Conservation (phyloP, 2,329 filamentous ascomycete species). For the Cordyceps tenuipes region DNA sequence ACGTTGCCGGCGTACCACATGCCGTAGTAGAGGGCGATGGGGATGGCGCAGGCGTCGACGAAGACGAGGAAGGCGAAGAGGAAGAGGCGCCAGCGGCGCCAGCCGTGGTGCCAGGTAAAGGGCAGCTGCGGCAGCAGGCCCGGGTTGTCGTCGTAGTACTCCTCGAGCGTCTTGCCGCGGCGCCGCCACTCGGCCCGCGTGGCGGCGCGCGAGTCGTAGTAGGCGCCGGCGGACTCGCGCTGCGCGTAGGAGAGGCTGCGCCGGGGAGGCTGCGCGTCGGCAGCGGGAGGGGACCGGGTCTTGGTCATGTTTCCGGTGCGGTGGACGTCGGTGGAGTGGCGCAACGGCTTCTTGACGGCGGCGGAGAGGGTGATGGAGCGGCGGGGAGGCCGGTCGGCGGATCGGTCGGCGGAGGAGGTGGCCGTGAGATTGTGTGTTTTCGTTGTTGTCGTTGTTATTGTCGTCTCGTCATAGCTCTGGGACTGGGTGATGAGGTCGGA, state of each 20-base stretch:
- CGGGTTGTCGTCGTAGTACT: constrained; percentile 32
- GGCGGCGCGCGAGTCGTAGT: constrained; percentile 33
- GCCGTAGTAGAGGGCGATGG: constrained; percentile 45
- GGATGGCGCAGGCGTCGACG: constrained; percentile 34
- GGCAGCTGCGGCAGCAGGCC: constrained; percentile 31
- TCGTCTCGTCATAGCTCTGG: background rate
- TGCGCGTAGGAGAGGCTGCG: constrained; percentile 28
- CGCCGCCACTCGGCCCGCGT: constrained; percentile 27
- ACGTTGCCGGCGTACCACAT: constrained; percentile 34
- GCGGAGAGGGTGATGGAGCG: constrained; percentile 8
- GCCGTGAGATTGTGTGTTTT: background rate
- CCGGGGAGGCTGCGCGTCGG: constrained; percentile 16
- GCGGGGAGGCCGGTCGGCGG: background rate
- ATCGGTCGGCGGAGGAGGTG: background rate
- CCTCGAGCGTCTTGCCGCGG: constrained; percentile 27
- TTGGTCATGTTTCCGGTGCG: background rate
- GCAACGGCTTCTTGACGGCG: background rate
- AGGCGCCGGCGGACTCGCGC: constrained; percentile 26
- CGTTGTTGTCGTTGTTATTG: background rate
- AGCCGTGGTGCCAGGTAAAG: constrained; percentile 33
- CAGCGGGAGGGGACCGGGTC: background rate
- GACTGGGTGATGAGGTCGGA: background rate
- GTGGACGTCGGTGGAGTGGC: constrained; percentile 3
- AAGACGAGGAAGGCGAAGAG: constrained; percentile 41
- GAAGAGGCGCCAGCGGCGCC: constrained; percentile 35